Evolutionary conservation across 331 rosid genomes (phyloP), one percentile per base, ranked within the genome.

Genomic region (Stylosanthes scabra): DNA sequence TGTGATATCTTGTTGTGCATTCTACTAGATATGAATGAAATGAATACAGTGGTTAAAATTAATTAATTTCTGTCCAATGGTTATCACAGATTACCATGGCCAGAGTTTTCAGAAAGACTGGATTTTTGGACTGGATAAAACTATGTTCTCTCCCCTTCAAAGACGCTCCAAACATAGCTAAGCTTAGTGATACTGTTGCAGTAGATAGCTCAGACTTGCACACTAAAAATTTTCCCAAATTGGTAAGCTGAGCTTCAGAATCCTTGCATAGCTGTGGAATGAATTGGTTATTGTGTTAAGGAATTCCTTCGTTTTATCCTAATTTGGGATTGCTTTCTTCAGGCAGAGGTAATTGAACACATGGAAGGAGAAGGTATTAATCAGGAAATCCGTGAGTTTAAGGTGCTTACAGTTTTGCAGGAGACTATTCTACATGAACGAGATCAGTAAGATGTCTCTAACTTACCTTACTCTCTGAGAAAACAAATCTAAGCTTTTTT

Each of bases 341-440:
- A 91, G 96, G 75, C 87, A 75, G 85, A 94, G 87, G 96, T 89
- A 66, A 82, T 89, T 96, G 93, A 88, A 77, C 89, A 91, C 78
- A 88, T 78, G 78, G 97, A 94, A 86, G 96, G 46, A 42, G 10
- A 66, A 45, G 58, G 84, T 86, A 63, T 34, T 34, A 91, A 97
- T 65, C 95, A 91, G 39, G 88, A 88, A 31, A 85, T 89, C 78
- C 98, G 91, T 77, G 96, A 89, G 79, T 82, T 89, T 57, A 94
- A 88, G 86, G 88, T 86, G 78, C 91, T 81, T 75, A 97, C 98
- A 37, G 88, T 96, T 78, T 82, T 94, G 44, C 89, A 89, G 97
- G 96, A 94, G 80, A 94, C 97, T 11, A 93, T 94, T 59, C 88
- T 91, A 77, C 93, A 84, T 44, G 98, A 94, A 83, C 90, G 98